Evolutionary conservation across 2,329 filamentous ascomycete genomes (phyloP).

Genomic region (Nothophoma quercina): DNA sequence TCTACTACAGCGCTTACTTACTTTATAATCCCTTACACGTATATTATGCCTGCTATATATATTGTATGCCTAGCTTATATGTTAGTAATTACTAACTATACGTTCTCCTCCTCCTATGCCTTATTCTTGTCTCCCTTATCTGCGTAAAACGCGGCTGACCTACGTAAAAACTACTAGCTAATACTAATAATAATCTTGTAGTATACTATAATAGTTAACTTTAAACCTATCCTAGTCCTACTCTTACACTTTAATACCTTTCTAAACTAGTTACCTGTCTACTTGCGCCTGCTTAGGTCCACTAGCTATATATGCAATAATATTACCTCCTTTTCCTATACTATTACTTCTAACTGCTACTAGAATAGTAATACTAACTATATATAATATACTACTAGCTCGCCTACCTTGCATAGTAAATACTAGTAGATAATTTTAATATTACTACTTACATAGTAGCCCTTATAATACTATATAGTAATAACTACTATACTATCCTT

Average conservation of each 20-base stretch:
- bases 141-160: conserved; percentile 15
- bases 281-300: conserved; percentile 16
- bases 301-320: conserved; percentile 23
- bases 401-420: conserved; percentile 33
- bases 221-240: conserved; percentile 11
- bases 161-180: conserved; percentile 25
- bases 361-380: conserved; percentile 19
- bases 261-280: conserved; percentile 16
- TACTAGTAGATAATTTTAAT: conserved; percentile 37
- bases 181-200: conserved; percentile 27
- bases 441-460: conserved; percentile 21
- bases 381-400: conserved; percentile 29
- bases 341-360: conserved; percentile 1
- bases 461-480: conserved; percentile 27
- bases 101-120: conserved; percentile 17
- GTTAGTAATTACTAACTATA: conserved; percentile 8
- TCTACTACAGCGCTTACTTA: conserved; percentile 14
- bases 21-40: conserved; percentile 22
- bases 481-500: conserved; percentile 7
- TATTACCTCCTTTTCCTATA: conserved; percentile 20
- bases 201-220: conserved; percentile 21
- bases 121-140: conserved; percentile 25
- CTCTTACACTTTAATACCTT: conserved; percentile 23
- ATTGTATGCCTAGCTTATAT: conserved; percentile 18
- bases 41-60: conserved; percentile 21